Base-by-base conservation (phyloP, 371 early-diverging fungal genomes). In the Circinella minor region DNA sequence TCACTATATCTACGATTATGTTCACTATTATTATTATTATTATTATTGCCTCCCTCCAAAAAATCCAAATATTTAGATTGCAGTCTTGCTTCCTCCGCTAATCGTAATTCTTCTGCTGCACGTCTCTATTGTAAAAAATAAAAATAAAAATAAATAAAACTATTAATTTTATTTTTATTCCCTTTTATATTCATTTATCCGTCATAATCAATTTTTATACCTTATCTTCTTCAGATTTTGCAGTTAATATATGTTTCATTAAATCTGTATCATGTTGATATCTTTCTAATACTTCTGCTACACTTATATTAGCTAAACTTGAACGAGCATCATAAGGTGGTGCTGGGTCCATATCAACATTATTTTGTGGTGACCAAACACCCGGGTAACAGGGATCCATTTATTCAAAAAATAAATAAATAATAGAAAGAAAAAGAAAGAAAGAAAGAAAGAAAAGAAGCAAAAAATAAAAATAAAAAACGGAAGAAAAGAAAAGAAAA, bases 151-250 rank as follows among this genome's bases (percentile, higher is more conserved):
- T n/a, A 27, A 27, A 27, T 0, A 27, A 27, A 27, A 27, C 27
- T 27, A 27, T 27, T 27, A 27, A 1, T 27, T 27, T 27, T 27
- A 1, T 27, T 1, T 27, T 27, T 27, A 27, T 43, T 43, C 43
- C 43, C 43, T 43, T 43, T 43, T 43, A 6, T 43, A 43, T 9
- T 43, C 43, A 6, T 43, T 1, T 9, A 9, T 43, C 43, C 43
- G 3, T 43, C 1, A 43, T 0, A 18, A 15, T 13, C 1, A 54
- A 1, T 13, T 13, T 15, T 36, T 36, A 39, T 67, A 81, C 86
- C 71, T 83, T 86, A 46, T 86, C 86, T 67, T 86, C 86, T 69
- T 86, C 86, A 10, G 85, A 76, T 63, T 86, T 86, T 11, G 86
- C 82, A n/a, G 65, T 71, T 17, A 86, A 71, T 43, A 86, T 78